Evolutionary conservation across 2,329 filamentous ascomycete species (phyloP).

Genomic region (Arthrobotrys sphaeroides): DNA sequence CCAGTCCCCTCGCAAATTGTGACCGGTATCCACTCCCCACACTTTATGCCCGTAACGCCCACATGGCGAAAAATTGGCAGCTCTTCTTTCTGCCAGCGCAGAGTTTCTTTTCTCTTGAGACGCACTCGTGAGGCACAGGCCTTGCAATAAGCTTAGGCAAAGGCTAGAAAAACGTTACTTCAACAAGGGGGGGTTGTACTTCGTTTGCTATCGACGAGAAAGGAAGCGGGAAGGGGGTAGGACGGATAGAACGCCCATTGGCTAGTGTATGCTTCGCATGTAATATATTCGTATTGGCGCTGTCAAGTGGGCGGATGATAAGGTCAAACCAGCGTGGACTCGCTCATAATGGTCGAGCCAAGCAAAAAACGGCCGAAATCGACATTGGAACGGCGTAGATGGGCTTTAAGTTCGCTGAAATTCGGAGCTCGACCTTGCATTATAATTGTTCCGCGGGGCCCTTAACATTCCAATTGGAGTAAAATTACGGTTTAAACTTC

Average conservation of each 20-base stretch:
- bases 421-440: conserved; percentile 1
- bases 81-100: conserved; percentile 33
- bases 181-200: background rate
- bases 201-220: background rate
- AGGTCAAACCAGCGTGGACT: background rate
- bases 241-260: conserved; percentile 30
- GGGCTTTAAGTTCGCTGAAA: background rate
- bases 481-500: background rate
- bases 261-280: background rate
- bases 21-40: background rate
- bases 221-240: background rate
- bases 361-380: background rate
- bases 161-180: background rate
- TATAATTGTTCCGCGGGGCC: background rate
- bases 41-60: conserved; percentile 8
- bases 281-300: background rate
- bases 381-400: background rate
- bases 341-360: background rate
- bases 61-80: conserved; percentile 34
- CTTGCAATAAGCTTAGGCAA: too few species aligned
- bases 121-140: conserved; percentile 19
- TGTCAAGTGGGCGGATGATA: background rate
- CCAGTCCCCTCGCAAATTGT: background rate
- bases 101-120: background rate
- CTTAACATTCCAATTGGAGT: background rate